Base-by-base conservation (phyloP, 1,284 basidiomycete species). In the Moniliella sp. region DNA sequence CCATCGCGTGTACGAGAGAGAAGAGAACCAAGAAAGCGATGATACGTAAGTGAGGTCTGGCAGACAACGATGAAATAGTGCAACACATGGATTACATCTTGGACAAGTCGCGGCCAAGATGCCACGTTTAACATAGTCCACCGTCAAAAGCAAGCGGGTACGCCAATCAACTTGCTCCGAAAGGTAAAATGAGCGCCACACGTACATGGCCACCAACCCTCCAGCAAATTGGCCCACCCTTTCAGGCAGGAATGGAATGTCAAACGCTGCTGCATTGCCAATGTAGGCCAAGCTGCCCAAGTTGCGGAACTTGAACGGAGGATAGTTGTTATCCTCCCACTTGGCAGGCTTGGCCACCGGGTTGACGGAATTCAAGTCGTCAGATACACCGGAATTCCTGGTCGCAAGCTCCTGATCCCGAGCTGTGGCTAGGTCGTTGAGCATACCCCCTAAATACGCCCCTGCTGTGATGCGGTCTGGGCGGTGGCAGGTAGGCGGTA, bases 401-500 rank as follows among this genome's bases (percentile, higher is more conserved):
- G 15, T 15, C 15, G 40, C 44, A 3, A 5, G 33, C 14, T 27
- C 5, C 29, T 21, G 16, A 12, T 31, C 27, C n/a, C 43, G 13
- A 0, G 39, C 19, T 17, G 31, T 32, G 2, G 51, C 54, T n/a
- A 53, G 38, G 35, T 47, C 46, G 44, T 57, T 59, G 17, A 59
- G 41, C 33, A 57, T 59, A 19, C 35, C 35, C 3, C 39, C 54
- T 5, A 59, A 37, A 29, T 59, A 59, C 17, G 39, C 14, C 56
- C 56, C 31, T 58, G 50, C 40, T 58, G 56, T 3, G 43, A 39
- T 1, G 56, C 54, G 12, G 55, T 48, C 31, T 58, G 56, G 1
- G 56, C 56, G 74, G n/a, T 63, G 2, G 91, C 84, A 13, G 91
- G 91, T 29, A 97, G 66, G 2, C 79, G 1, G 88, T 97, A 48